Conservation (phyloP, 2,329 filamentous ascomycete genomes). For the Dryadomyces quercivorus region DNA sequence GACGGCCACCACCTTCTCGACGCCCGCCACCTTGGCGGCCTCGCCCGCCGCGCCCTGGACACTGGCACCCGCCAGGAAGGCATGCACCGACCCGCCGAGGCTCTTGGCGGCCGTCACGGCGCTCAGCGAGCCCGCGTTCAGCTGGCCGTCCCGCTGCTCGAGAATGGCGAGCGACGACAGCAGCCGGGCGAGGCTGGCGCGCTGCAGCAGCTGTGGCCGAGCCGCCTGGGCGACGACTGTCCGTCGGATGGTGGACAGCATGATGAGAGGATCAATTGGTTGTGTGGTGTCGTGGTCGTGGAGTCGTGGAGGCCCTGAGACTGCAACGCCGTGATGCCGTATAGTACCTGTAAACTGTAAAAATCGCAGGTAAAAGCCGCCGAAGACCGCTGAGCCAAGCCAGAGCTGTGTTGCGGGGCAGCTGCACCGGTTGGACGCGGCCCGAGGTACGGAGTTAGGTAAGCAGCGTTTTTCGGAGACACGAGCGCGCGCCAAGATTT, state of each 20-base stretch:
- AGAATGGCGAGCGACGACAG: constrained; percentile 83
- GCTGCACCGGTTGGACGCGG: constrained; percentile 22
- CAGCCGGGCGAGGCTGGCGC: constrained; percentile 52
- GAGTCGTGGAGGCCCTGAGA: no score
- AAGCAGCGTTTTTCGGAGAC: not conserved
- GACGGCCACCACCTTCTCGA: constrained; percentile 84
- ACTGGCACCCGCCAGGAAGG: constrained; percentile 72
- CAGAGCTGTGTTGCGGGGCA: not conserved
- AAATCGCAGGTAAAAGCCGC: not conserved
- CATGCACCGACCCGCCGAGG: constrained; percentile 74
- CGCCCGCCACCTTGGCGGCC: constrained; percentile 76
- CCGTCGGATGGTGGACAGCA: constrained; percentile 12
- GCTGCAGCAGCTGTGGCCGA: constrained; percentile 6
- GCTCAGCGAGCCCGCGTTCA: constrained; percentile 71
- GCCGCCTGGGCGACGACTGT: constrained; percentile 1
- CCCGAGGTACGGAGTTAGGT: constrained; percentile 19
- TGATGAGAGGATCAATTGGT: not conserved
- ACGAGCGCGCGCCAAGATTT: not conserved
- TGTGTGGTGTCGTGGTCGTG: not conserved
- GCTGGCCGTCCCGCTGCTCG: constrained; percentile 82
- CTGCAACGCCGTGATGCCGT: no score
- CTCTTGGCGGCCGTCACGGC: constrained; percentile 78
- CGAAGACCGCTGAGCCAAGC: not conserved
- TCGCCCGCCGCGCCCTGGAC: constrained; percentile 67
- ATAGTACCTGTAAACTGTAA: not conserved